Evolutionary conservation across 495 filamentous ascomycete species (phyloP), one percentile per base, ranked within the genome.

Genomic region (Melanomma pulvis-pyrius): DNA sequence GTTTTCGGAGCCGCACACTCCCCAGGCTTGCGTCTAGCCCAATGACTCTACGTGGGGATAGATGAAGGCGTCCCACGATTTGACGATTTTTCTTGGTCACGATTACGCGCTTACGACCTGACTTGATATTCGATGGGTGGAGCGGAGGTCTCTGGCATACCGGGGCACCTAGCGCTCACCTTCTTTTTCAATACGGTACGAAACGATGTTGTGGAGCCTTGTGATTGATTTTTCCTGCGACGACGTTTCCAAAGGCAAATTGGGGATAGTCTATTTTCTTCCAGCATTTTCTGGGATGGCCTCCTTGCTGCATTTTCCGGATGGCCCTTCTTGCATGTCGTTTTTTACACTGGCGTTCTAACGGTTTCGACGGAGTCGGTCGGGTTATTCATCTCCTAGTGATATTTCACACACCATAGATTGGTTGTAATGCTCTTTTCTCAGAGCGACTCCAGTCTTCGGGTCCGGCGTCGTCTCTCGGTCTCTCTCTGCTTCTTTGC

Each of bases 1-100:
- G 30, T 71, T 73, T 39, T 53, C 59, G 12, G 73, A 74, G 28
- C 61, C 24, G 4, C 73, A 74, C 47, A 71, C 67, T 8, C 65
- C 65, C 26, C 60, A 67, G 47, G 64, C 64, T 17, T 68, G 69
- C 41, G 64, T 71, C 15, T 71, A 71, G 49, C 15, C 49, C 9
- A 6, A n/a, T n/a, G 12, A 11, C 13, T n/a, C 39, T 6, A 44
- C 17, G 13, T 12, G 12, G 39, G 4, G 39, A 50, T 11, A 15
- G 48, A 39, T 28, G 59, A n/a, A 32, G 63, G 44, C 22, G 19
- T 30, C 32, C 30, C 19, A 46, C n/a, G 51, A 62, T 34, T 49
- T 61, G 11, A 69, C 67, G 61, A 69, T 41, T 69, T 60, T 65
- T 56, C 55, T 64, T 64, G 56, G 57, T 53, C 55, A 62, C 56